These are phyloP conservation scores for Bipolaris victoriae DNA, from an alignment of 2,329 filamentous ascomycete genomes.

Conservation along the genomic window DNA sequence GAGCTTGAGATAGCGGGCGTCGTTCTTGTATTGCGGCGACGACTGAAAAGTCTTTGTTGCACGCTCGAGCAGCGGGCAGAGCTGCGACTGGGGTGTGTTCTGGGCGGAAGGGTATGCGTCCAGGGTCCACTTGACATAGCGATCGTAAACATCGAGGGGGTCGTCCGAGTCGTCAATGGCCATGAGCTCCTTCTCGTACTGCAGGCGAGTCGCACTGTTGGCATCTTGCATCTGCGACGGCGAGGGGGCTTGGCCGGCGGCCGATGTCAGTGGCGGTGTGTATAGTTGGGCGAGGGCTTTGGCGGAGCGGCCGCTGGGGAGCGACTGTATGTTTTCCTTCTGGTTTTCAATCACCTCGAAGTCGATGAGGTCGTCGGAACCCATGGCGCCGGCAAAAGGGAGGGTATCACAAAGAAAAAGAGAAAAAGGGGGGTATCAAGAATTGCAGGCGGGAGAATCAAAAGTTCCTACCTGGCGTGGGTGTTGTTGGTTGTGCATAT, in stretches of 20 bases:
- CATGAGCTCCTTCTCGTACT: conserved; percentile 84
- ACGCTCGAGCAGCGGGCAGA: conserved; percentile 86
- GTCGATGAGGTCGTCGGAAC: conserved; percentile 58
- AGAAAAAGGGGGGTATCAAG: conserved; percentile 15
- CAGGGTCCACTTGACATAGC: conserved; percentile 96
- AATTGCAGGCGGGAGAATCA: conserved; percentile 1
- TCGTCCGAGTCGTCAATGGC: conserved; percentile 87
- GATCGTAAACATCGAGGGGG: conserved; percentile 91
- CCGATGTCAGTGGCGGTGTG: conserved; percentile 63
- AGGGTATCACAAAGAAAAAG: conserved; percentile 38
- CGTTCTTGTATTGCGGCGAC: conserved; percentile 90
- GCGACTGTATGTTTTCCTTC: conserved; percentile 96
- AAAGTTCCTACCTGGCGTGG: conserved; percentile 25
- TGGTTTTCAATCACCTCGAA: conserved; percentile 96
- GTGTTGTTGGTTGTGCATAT: conserved; percentile 23
- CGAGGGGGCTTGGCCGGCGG: conserved; percentile 54
- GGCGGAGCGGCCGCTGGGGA: conserved; percentile 87
- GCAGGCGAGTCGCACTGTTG: conserved; percentile 78
- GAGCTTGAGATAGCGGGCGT: conserved; percentile 88
- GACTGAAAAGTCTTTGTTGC: conserved; percentile 88
- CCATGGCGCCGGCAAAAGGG: conserved; percentile 43
- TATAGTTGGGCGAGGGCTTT: conserved; percentile 85
- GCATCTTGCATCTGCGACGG: conserved; percentile 76
- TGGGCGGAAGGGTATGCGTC: conserved; percentile 94
- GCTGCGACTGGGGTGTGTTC: conserved; percentile 87